Evolutionary conservation across 352 stramenopile species (phyloP).

Genomic region (Hyaloperonospora brassicae): DNA sequence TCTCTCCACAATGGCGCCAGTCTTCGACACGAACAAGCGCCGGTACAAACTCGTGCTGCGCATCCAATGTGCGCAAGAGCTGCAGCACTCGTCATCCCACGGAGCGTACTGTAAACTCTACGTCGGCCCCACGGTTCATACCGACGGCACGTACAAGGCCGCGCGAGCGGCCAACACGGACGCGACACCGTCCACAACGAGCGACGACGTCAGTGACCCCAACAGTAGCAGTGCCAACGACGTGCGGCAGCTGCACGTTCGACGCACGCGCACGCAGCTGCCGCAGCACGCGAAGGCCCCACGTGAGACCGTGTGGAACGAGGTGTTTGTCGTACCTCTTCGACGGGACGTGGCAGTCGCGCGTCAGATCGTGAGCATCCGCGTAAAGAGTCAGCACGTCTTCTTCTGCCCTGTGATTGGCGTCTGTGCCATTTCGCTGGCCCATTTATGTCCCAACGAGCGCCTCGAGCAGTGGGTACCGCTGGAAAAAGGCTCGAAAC

Average conservation of each 20-base stretch:
- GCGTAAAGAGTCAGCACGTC: conserved; percentile 59
- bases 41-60: conserved; percentile 44
- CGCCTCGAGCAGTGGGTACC: conserved; percentile 49
- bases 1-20: too few relatives aligned
- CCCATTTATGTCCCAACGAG: conserved; percentile 34
- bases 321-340: conserved; percentile 45
- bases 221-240: conserved; percentile 14
- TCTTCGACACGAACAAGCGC: conserved; percentile 1
- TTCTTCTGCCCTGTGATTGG: conserved; percentile 49
- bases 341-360: conserved; percentile 13
- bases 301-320: conserved; percentile 47
- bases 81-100: conserved; percentile 43
- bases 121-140: conserved; percentile 38
- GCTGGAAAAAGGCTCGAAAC: conserved; percentile 41
- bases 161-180: conserved; percentile 19
- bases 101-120: conserved; percentile 68
- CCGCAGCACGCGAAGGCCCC: conserved; percentile 28
- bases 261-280: conserved; percentile 37
- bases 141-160: conserved; percentile 35
- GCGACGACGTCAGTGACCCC: too few relatives aligned
- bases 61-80: conserved; percentile 42
- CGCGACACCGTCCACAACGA: conserved; percentile 6
- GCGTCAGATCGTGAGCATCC: conserved; percentile 47
- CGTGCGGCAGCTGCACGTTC: conserved; percentile 29
- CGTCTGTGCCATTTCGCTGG: conserved; percentile 43